Evolutionary conservation across 768 basidiomycete species (phyloP).

Genomic region (Lactifluus rugatus): DNA sequence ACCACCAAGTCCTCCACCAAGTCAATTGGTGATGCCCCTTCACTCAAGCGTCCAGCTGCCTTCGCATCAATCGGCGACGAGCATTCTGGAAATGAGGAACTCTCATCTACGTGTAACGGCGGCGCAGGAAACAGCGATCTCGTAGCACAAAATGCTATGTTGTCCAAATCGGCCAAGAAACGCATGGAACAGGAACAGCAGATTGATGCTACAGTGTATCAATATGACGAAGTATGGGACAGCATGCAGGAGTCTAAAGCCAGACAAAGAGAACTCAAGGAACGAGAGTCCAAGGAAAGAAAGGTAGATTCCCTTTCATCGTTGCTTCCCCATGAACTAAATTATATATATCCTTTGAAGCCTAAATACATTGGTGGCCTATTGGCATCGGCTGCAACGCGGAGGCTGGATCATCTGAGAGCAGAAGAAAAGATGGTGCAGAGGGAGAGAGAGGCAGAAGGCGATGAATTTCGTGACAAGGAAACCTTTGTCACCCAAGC

Average conservation of each 20-base stretch:
- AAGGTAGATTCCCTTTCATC: slow-evolving; percentile 43
- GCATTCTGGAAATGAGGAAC: slow-evolving; percentile 38
- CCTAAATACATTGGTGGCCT: slow-evolving; percentile 89
- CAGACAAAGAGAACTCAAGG: slow-evolving; percentile 65
- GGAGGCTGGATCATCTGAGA: slow-evolving; percentile 78
- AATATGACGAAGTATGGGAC: slow-evolving; percentile 97
- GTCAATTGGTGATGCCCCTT: slow-evolving; percentile 41
- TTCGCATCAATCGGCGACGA: slow-evolving; percentile 63
- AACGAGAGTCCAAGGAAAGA: slow-evolving; percentile 62
- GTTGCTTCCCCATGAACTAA: not conserved
- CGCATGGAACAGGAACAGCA: slow-evolving; percentile 70
- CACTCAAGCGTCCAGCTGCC: slow-evolving; percentile 48
- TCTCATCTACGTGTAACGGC: slow-evolving; percentile 32
- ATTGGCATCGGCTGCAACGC: slow-evolving; percentile 71
- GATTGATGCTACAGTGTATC: slow-evolving; percentile 75
- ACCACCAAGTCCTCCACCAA: slow-evolving; percentile 39
- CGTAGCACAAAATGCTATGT: slow-evolving; percentile 46
- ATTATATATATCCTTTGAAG: slow-evolving; percentile 32
- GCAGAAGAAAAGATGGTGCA: slow-evolving; percentile 99
- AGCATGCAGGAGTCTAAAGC: slow-evolving; percentile 84
- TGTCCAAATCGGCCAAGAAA: slow-evolving; percentile 58
- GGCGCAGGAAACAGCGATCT: slow-evolving; percentile 45
- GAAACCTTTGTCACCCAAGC: slow-evolving; percentile 97
- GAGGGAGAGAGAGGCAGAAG: slow-evolving; percentile 84
- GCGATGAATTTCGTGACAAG: slow-evolving; percentile 88